These are phyloP conservation scores for Inonotus obliquus DNA, from an alignment of 1,284 basidiomycete species.

Conservation along the genomic window DNA sequence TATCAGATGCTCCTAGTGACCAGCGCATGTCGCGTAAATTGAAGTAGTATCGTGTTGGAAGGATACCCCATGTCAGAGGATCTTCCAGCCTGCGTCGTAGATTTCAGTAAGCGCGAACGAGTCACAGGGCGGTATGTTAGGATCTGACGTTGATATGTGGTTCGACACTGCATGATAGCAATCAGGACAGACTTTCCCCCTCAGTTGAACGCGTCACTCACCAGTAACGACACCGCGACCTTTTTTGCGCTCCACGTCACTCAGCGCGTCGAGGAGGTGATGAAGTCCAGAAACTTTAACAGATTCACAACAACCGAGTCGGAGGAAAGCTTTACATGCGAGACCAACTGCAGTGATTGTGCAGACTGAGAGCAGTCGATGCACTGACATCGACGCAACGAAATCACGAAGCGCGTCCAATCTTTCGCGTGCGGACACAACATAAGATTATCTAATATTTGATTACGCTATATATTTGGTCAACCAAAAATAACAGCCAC, in stretches of 20 bases:
- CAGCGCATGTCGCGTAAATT: conserved; percentile 66
- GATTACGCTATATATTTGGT: no score
- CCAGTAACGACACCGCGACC: conserved; percentile 77
- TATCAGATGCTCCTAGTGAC: conserved; percentile 88
- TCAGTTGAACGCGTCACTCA: conserved; percentile 34
- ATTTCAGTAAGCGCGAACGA: conserved; percentile 14
- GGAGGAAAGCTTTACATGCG: conserved; percentile 72
- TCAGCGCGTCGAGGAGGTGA: conserved; percentile 58
- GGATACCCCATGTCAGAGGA: conserved; percentile 76
- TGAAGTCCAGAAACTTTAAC: conserved; percentile 67
- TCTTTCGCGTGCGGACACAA: no score
- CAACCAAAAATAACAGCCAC: no score
- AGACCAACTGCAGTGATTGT: conserved; percentile 64
- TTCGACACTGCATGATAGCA: conserved; percentile 62
- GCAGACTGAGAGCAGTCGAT: conserved; percentile 38
- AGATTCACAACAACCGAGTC: conserved; percentile 55
- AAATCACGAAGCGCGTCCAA: no score
- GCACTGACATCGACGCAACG: conserved; percentile 9
- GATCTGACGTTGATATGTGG: conserved; percentile 83
- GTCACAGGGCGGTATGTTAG: background rate
- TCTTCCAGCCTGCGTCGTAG: conserved; percentile 52
- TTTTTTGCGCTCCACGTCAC: conserved; percentile 39
- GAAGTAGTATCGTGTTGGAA: conserved; percentile 63
- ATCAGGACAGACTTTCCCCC: conserved; percentile 1
- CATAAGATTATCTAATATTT: background rate